phyloP scores from a whole-genome alignment of 2,329 filamentous ascomycete genomes.

The Metarhizium robertsii region DNA sequence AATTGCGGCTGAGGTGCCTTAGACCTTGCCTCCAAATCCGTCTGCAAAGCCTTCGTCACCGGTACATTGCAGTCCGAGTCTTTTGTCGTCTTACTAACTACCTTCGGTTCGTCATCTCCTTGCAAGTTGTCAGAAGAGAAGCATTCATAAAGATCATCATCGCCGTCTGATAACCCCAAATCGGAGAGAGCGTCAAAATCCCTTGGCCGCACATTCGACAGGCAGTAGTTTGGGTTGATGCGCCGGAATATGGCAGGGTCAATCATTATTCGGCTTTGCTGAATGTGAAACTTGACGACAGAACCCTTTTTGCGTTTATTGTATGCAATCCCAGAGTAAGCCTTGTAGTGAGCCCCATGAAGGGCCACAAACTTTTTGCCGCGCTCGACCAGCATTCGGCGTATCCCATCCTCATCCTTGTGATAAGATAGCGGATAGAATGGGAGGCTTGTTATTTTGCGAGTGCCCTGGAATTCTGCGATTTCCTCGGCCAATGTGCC shows the following conservation, averaged over 20 bases:
- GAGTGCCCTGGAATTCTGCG: conserved; percentile 65
- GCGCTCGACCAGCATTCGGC: conserved; percentile 61
- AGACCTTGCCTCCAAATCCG: conserved; percentile 21
- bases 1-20: conserved; percentile 45
- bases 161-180: conserved; percentile 34
- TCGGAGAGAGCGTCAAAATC: conserved; percentile 53
- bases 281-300: conserved; percentile 69
- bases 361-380: conserved; percentile 77
- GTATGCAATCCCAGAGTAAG: conserved; percentile 77
- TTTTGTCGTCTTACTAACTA: background rate
- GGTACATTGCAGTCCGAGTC: conserved; percentile 12
- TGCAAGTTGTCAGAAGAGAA: conserved; percentile 31
- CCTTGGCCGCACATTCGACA: conserved; percentile 65
- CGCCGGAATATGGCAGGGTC: conserved; percentile 74
- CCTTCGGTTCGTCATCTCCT: conserved; percentile 25
- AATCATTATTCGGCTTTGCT: conserved; percentile 80
- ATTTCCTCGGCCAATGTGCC: conserved; percentile 63
- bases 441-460: conserved; percentile 70
- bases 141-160: conserved; percentile 18
- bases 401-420: conserved; percentile 57
- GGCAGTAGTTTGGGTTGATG: conserved; percentile 77
- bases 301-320: conserved; percentile 63
- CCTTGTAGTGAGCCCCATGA: conserved; percentile 75
- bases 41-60: conserved; percentile 19
- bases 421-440: conserved; percentile 77